Conservation (phyloP, 78 protist species). For the Planoprotostelium fungivorum region DNA sequence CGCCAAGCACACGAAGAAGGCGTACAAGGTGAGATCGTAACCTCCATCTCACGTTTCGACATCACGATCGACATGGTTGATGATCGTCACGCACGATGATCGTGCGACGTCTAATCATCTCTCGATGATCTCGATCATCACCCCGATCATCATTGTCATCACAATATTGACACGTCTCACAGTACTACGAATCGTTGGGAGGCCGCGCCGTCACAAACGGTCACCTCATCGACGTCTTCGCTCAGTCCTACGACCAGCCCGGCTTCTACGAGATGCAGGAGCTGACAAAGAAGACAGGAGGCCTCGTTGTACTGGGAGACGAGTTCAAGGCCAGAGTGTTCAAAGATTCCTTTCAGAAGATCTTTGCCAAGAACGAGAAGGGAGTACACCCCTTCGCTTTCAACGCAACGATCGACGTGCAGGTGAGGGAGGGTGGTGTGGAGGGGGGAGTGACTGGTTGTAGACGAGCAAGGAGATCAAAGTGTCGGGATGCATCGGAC, state of each 20-base stretch:
- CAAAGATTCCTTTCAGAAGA: conserved; percentile 73
- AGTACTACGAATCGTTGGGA: conserved; percentile 49
- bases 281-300: conserved; percentile 67
- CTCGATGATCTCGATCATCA: no score
- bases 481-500: conserved; percentile 90
- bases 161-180: neutral
- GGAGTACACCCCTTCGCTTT: conserved; percentile 65
- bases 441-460: neutral
- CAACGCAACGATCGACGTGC: conserved; percentile 68
- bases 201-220: conserved; percentile 53
- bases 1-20: conserved; percentile 59
- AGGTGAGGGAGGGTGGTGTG: conserved; percentile 4
- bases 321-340: conserved; percentile 76
- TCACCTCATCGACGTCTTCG: conserved; percentile 84
- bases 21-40: conserved; percentile 22
- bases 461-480: conserved; percentile 61
- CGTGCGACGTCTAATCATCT: no score
- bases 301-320: conserved; percentile 82
- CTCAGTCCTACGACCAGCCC: conserved; percentile 85
- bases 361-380: conserved; percentile 36
- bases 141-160: neutral
- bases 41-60: neutral
- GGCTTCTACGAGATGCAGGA: conserved; percentile 87
- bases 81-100: no score
- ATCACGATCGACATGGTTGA: neutral